Conservation (phyloP, 495 filamentous ascomycete genomes). For the Penicillium maclennaniae region DNA sequence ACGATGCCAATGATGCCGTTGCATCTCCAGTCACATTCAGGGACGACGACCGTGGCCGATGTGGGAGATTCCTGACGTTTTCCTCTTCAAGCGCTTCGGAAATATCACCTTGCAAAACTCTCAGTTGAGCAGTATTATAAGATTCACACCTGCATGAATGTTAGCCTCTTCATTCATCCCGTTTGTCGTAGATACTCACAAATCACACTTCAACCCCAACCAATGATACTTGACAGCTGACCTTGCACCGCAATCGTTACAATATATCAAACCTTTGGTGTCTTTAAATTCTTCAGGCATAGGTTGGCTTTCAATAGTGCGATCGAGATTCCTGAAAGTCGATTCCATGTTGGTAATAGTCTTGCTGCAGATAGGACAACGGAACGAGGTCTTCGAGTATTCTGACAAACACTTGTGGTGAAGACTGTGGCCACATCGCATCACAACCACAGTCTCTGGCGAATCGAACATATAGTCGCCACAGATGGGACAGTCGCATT, state of each 20-base stretch:
- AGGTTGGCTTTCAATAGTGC: conserved; percentile 80
- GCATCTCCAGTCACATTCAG: conserved; percentile 23
- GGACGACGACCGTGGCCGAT: conserved; percentile 30
- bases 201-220: conserved; percentile 84
- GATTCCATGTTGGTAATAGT: conserved; percentile 96
- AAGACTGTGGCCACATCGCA: conserved; percentile 95
- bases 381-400: conserved; percentile 82
- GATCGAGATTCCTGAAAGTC: conserved; percentile 84
- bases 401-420: conserved; percentile 81
- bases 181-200: conserved; percentile 38
- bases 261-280: conserved; percentile 77
- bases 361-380: conserved; percentile 91
- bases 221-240: conserved; percentile 87
- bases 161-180: conserved; percentile 12
- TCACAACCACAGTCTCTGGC: conserved; percentile 79
- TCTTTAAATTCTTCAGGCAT: conserved; percentile 83
- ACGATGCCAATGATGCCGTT: conserved; percentile 21
- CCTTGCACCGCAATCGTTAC: conserved; percentile 91
- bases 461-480: conserved; percentile 98
- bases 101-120: conserved; percentile 49
- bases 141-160: conserved; percentile 57
- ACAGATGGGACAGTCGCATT: conserved; percentile 98
- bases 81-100: conserved; percentile 25
- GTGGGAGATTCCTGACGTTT: conserved; percentile 9
- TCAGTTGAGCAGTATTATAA: conserved; percentile 77